Conservation (phyloP, 2,329 filamentous ascomycete genomes). For the Neonectria coccinea region DNA sequence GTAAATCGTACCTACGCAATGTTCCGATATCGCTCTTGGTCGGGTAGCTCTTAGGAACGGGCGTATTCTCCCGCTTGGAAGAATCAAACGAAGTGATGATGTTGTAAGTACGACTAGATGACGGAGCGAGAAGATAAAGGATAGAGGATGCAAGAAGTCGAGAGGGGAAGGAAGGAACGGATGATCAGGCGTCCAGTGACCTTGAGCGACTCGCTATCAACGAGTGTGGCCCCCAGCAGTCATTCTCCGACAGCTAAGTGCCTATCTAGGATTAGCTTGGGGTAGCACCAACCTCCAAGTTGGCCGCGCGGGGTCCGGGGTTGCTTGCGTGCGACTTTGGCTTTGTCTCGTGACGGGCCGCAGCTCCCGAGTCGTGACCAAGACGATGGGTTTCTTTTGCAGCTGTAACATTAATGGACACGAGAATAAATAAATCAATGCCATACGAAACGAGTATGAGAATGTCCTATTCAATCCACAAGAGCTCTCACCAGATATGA, state of each 20-base stretch:
- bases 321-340: background rate
- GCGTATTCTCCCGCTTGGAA: background rate
- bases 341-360: conserved; percentile 18
- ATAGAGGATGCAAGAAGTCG: background rate
- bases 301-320: conserved; percentile 1
- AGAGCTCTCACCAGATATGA: too few species aligned
- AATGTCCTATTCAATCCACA: background rate
- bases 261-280: conserved; percentile 21
- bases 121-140: background rate
- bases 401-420: too few species aligned
- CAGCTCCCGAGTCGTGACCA: background rate
- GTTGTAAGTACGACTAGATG: background rate
- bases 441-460: background rate
- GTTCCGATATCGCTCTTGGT: background rate
- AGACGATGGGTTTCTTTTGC: background rate
- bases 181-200: background rate
- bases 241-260: conserved; percentile 15
- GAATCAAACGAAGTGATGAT: background rate
- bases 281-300: conserved; percentile 17
- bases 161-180: conserved; percentile 6
- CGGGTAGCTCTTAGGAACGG: background rate
- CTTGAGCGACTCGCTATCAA: conserved; percentile 26
- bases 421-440: background rate
- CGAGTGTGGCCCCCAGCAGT: background rate
- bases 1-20: background rate